phyloP scores from a whole-genome alignment of 805 yeast species.

The Pichia nanzhaoensis region DNA sequence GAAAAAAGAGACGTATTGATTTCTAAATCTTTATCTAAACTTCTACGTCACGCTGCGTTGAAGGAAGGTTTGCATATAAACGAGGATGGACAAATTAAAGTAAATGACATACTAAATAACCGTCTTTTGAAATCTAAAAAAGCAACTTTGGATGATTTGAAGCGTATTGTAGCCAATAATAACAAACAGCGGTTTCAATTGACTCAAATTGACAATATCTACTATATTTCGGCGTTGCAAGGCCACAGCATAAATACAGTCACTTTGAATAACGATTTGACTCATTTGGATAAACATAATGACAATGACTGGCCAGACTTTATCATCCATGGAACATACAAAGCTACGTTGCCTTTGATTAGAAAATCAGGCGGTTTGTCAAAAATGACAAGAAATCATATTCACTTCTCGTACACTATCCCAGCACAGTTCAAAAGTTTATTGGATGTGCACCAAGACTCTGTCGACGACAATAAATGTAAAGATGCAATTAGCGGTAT shows the following conservation, averaged over 20 bases:
- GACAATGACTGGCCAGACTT: conserved; percentile 39
- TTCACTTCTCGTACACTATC: conserved; percentile 70
- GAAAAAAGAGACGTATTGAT: conserved; percentile 28
- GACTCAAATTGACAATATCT: background rate
- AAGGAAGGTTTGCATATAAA: conserved; percentile 63
- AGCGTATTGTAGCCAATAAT: conserved; percentile 44
- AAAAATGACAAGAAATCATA: conserved; percentile 72
- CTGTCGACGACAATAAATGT: background rate
- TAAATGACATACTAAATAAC: conserved; percentile 48
- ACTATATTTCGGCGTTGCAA: conserved; percentile 77
- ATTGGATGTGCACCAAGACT: background rate
- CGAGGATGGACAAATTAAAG: conserved; percentile 54
- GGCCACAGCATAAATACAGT: conserved; percentile 69
- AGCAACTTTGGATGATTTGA: conserved; percentile 51
- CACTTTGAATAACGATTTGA: conserved; percentile 31
- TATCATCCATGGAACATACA: conserved; percentile 78
- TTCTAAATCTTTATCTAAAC: conserved; percentile 68
- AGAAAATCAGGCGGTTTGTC: conserved; percentile 49
- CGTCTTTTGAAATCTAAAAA: conserved; percentile 50
- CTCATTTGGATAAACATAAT: conserved; percentile 4
- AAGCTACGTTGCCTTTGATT: conserved; percentile 41
- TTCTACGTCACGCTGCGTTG: conserved; percentile 81
- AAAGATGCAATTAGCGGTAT: conserved; percentile 68
- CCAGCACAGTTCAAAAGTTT: conserved; percentile 28
- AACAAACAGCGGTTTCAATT: background rate